These are phyloP conservation scores for Mrakiaceae sp. DNA, from an alignment of 1,284 basidiomycete genomes.

Conservation along the genomic window DNA sequence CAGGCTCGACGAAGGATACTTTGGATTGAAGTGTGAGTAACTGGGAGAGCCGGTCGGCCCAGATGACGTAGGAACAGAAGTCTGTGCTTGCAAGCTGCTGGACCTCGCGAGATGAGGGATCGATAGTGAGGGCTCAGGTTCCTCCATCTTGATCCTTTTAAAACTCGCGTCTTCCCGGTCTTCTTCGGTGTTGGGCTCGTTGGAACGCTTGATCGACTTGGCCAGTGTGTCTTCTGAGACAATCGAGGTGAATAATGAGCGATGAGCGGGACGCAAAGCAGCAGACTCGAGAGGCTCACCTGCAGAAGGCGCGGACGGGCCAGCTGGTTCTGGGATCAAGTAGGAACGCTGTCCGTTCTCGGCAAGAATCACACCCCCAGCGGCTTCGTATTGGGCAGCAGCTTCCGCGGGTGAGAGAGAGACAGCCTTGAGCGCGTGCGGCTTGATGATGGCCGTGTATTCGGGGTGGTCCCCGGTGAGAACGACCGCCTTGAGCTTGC, in stretches of 20 bases:
- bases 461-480: not conserved
- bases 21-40: no score
- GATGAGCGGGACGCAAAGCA: no score
- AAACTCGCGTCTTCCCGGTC: no score
- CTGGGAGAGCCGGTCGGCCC: no score
- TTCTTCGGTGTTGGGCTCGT: no score
- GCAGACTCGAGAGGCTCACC: not conserved
- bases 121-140: not conserved
- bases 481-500: not conserved
- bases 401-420: constrained; percentile 4
- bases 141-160: not conserved
- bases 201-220: no score
- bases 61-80: no score
- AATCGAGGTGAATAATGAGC: no score
- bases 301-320: not conserved
- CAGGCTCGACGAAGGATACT: no score
- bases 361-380: not conserved
- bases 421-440: constrained; percentile 9
- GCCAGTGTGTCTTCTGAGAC: no score
- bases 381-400: not conserved
- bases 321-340: not conserved
- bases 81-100: no score
- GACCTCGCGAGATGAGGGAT: not conserved
- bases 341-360: not conserved
- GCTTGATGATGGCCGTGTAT: constrained; percentile 14